Base-by-base conservation (phyloP, 345 rosid species). In the Passiflora organensis region DNA sequence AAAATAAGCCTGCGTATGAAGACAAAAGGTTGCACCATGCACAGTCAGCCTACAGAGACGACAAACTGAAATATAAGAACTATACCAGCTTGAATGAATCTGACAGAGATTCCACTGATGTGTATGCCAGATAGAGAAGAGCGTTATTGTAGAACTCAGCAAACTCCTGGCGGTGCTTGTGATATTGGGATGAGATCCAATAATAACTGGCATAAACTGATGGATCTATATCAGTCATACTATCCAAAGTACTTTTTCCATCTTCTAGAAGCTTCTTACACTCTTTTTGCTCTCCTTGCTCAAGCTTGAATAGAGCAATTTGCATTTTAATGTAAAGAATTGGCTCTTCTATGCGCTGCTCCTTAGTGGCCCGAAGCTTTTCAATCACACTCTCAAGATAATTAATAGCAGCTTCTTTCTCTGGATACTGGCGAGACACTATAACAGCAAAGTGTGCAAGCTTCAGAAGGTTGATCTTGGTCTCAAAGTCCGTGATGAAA, bases 221-320 rank as follows among this genome's bases (percentile, higher is more conserved):
- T 16, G 99, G 99, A 75, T 94, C 99, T 52, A 94, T 94, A 67
- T 94, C 99, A 25, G 96, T 94, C 96, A 94, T 87, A 53, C 89
- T 78, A 79, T 89, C 95, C 32, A 87, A 88, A 21, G 84, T 83
- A 44, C 71, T 80, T 74, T 85, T 85, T 43, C 95, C 97, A 78
- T 83, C 91, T 11, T 94, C 99, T 56, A 94, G 78, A 76, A 87
- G 82, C 61, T 80, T 81, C 76, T 89, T 94, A 79, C 90, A 83
- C 66, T 82, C 97, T 64, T 85, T 89, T 66, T 80, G 89, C 43
- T 89, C 83, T 63, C 91, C 99, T 60, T 77, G 85, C 74, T 87
- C 96, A 54, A 94, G 90, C 80, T 81, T 94, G 72, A 82, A 81
- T 32, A 83, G 39, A 56, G 96, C 95, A 58, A 87, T 78, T 63